phyloP scores from a whole-genome alignment of 352 stramenopile genomes.

The Phytophthora cryptogea region DNA sequence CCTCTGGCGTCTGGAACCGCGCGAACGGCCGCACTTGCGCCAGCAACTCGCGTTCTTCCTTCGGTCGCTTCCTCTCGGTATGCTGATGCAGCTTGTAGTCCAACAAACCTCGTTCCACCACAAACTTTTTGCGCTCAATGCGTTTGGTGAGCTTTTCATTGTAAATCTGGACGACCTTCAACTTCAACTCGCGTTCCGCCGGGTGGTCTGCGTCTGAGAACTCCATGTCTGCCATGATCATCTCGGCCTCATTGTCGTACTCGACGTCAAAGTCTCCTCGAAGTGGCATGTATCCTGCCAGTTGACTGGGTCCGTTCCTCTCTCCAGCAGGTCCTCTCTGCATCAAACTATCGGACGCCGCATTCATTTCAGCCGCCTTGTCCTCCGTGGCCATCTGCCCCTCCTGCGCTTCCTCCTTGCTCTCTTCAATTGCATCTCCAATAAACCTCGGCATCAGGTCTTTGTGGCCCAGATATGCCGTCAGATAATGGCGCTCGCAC shows the following conservation, averaged over 20 bases:
- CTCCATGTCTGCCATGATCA: conserved; percentile 97
- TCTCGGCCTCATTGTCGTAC: conserved; percentile 97
- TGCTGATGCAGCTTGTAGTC: conserved; percentile 95
- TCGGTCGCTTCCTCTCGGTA: conserved; percentile 88
- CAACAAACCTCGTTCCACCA: conserved; percentile 88
- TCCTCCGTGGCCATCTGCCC: conserved; percentile 32
- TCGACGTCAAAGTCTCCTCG: conserved; percentile 98
- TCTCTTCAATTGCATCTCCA: conserved; percentile 44
- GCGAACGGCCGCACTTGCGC: conserved; percentile 95
- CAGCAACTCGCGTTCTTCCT: conserved; percentile 95
- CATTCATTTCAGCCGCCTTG: conserved; percentile 30
- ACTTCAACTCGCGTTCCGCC: conserved; percentile 93
- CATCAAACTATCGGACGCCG: conserved; percentile 19
- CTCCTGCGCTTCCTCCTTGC: conserved; percentile 20
- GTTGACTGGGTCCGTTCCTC: conserved; percentile 29
- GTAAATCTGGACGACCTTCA: conserved; percentile 97
- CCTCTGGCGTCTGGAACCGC: conserved; percentile 92
- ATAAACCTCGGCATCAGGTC: conserved; percentile 74
- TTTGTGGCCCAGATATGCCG: conserved; percentile 64
- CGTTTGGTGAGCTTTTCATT: conserved; percentile 95
- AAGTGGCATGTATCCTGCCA: conserved; percentile 96
- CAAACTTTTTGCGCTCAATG: conserved; percentile 92
- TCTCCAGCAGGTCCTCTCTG: conserved; percentile 22
- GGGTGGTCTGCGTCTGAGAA: conserved; percentile 90
- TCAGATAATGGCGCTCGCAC: conserved; percentile 90